A percentile compares a stretch with the other conserved stretches of the same genome.
These are phyloP conservation scores for Trichoderma pleuroti DNA, from an alignment of 2,329 filamentous ascomycete genomes.

Conservation along the genomic window DNA sequence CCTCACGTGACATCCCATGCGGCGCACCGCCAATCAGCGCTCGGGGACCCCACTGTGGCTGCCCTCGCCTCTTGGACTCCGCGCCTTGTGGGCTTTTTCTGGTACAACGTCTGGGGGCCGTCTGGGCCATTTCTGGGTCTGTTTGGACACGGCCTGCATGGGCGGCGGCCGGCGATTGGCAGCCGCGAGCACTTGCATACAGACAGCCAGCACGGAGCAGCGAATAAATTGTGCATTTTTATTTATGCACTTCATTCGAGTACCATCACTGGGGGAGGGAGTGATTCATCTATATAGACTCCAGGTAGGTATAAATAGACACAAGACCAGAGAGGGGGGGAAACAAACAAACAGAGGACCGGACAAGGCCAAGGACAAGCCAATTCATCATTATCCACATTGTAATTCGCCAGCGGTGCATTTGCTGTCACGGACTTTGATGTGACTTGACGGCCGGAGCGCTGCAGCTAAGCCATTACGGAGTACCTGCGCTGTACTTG, in stretches of 20 bases:
- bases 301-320: too few species aligned
- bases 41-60: slow-evolving; percentile 5
- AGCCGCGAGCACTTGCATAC: slow-evolving; percentile 9
- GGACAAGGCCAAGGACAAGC: neutral
- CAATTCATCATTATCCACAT: too few species aligned
- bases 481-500: neutral
- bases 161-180: slow-evolving; percentile 5
- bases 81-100: neutral
- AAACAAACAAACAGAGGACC: neutral
- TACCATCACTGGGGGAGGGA: too few species aligned
- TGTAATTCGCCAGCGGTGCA: neutral
- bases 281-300: neutral
- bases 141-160: neutral
- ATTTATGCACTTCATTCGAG: too few species aligned
- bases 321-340: neutral
- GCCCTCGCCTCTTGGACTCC: neutral
- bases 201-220: neutral
- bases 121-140: neutral
- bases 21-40: neutral
- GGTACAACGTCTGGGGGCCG: slow-evolving; percentile 2
- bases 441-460: neutral
- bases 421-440: neutral
- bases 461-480: neutral
- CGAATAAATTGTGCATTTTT: neutral
- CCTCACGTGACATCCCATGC: neutral